Evolutionary conservation across 108 stramenopile genomes (phyloP), one percentile per base, ranked within the genome.

Genomic region (Nitzschia palea): DNA sequence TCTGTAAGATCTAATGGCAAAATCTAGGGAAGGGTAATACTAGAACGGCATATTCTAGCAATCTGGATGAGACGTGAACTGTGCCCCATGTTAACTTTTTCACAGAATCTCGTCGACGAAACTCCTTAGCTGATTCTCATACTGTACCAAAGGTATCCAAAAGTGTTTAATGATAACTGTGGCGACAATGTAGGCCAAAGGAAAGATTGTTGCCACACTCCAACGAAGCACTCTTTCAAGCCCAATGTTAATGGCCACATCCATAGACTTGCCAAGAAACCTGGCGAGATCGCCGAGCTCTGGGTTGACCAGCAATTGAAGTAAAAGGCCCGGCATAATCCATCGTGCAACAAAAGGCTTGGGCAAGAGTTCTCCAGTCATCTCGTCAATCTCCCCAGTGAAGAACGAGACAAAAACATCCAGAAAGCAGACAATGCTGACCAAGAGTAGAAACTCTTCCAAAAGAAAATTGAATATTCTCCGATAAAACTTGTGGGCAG

Each of bases 401-500:
- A 87, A 90, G 63, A 93, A 93, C 32, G 74, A 83, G 18, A 93
- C 76, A 57, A 90, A 90, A 9, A 93, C 89, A 74, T 89, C 88
- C 32, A 86, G 48, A 56, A 87, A 88, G 56, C 54, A 82, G 20
- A 88, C 55, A 44, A 81, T 48, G 26, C 80, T 85, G 27, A 83
- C 52, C 17, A 89, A 57, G 18, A 79, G 64, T 23, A 78, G 30
- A 44, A 83, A 71, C 42, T 77, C 66, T 37, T 76, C 58, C 18
- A 86, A 40, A 40, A 86, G 2, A 23, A 81, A 77, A 15, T 76
- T 70, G 34, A 64, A n/a, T 15, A 73, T 33, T 29, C 53, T 14
- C 2, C 60, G 69, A 66, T 74, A 68, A 4, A 45, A 8, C 50
- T 59, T 30, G 50, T 82, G 76, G n/a, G 48, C 18, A 33, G 25